Percentiles rank a stretch among this genome's conserved stretches.
Conservation (phyloP, 768 basidiomycete species). For the Candolleomyces aberdarensis region DNA sequence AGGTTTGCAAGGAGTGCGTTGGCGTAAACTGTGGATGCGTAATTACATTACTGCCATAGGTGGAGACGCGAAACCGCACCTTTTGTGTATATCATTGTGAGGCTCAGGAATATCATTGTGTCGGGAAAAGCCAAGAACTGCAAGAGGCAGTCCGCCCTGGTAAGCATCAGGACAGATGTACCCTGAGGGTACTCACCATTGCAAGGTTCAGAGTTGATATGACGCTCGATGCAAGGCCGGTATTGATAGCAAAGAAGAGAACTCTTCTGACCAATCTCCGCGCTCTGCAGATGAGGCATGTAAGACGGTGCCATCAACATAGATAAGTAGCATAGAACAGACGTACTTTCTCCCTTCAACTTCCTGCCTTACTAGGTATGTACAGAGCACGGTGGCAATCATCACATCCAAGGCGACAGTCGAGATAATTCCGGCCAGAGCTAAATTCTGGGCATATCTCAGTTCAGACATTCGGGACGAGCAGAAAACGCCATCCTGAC, state of each 20-base stretch:
- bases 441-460: neutral
- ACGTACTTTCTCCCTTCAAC: slow-evolving; percentile 11
- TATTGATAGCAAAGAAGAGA: slow-evolving; percentile 13
- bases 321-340: neutral
- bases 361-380: slow-evolving; percentile 11
- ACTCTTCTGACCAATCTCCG: slow-evolving; percentile 5
- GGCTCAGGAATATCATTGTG: slow-evolving; percentile 16
- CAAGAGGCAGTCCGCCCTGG: neutral
- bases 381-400: slow-evolving; percentile 13
- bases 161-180: neutral
- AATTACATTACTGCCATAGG: too few relatives aligned
- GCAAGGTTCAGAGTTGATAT: slow-evolving; percentile 13
- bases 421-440: slow-evolving; percentile 12
- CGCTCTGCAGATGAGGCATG: neutral
- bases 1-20: slow-evolving; percentile 19
- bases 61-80: slow-evolving; percentile 3
- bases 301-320: neutral
- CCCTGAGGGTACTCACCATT: slow-evolving; percentile 3
- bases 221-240: slow-evolving; percentile 12
- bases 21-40: slow-evolving; percentile 13
- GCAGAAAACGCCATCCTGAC: neutral
- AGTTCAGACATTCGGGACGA: neutral
- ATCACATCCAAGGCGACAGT: slow-evolving; percentile 10
- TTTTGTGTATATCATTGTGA: slow-evolving; percentile 17
- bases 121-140: slow-evolving; percentile 17